These are phyloP conservation scores for Cercospora nicotianae DNA, from an alignment of 2,329 filamentous ascomycete genomes.

Conservation along the genomic window DNA sequence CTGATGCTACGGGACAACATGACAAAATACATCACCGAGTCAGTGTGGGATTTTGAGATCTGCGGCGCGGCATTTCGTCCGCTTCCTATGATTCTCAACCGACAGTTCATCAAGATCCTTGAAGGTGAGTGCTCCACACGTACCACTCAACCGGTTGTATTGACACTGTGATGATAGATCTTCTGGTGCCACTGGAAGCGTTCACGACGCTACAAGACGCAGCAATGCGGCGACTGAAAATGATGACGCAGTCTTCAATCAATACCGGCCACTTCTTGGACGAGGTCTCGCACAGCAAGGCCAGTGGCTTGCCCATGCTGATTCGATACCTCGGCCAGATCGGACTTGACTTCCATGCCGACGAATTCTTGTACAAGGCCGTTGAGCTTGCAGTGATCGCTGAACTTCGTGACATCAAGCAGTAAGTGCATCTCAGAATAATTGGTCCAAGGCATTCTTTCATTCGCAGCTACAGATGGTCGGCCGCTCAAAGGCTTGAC, in stretches of 20 bases:
- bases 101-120: slow-evolving; percentile 80
- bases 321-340: slow-evolving; percentile 60
- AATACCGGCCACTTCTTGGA: slow-evolving; percentile 69
- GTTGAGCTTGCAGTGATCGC: slow-evolving; percentile 70
- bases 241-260: slow-evolving; percentile 57
- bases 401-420: slow-evolving; percentile 72
- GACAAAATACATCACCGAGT: slow-evolving; percentile 69
- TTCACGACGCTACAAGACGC: slow-evolving; percentile 65
- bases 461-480: too few relatives aligned
- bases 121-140: slow-evolving; percentile 49
- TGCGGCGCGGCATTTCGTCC: slow-evolving; percentile 69
- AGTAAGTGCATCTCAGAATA: slow-evolving; percentile 49
- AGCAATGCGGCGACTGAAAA: slow-evolving; percentile 61
- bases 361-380: slow-evolving; percentile 67
- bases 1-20: slow-evolving; percentile 71
- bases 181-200: slow-evolving; percentile 58
- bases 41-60: slow-evolving; percentile 63
- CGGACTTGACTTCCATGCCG: slow-evolving; percentile 64
- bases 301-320: slow-evolving; percentile 61
- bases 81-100: slow-evolving; percentile 70
- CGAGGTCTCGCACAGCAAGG: slow-evolving; percentile 60
- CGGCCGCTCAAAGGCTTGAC: too few relatives aligned
- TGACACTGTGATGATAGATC: slow-evolving; percentile 49
- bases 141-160: not conserved
- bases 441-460: too few relatives aligned